Conservation (phyloP, 1,284 basidiomycete species). For the Amylostereum chailletii region DNA sequence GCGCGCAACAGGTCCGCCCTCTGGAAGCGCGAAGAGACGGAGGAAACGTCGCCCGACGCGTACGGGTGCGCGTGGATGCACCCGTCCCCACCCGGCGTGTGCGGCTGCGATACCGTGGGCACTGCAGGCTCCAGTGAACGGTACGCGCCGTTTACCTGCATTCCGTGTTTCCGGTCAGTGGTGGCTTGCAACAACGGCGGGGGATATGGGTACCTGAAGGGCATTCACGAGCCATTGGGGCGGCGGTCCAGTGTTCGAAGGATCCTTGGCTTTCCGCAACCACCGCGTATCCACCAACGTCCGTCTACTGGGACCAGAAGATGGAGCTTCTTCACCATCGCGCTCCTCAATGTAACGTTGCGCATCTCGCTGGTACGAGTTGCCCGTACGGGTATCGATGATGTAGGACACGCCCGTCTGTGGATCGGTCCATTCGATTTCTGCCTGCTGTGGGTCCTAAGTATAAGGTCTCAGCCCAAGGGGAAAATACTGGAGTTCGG, state of each 20-base stretch:
- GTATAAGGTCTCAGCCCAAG: background rate
- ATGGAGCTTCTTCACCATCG: constrained; percentile 1
- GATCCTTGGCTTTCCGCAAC: constrained; percentile 10
- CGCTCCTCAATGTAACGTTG: constrained; percentile 10
- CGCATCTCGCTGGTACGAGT: constrained; percentile 35
- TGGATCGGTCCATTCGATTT: constrained; percentile 52
- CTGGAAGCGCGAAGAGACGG: constrained; percentile 29
- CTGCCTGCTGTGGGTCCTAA: constrained; percentile 11
- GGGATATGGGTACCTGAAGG: constrained; percentile 16
- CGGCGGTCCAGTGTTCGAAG: constrained; percentile 9
- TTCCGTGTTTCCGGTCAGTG: no score
- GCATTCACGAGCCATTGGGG: constrained; percentile 49
- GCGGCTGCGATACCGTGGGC: no score
- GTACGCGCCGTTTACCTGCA: background rate
- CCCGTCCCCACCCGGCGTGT: no score
- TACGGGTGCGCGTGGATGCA: background rate
- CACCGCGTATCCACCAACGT: constrained; percentile 18
- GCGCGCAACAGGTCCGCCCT: constrained; percentile 46
- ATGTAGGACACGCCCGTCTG: constrained; percentile 58
- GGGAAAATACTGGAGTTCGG: background rate
- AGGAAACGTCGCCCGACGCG: constrained; percentile 3
- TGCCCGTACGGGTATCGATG: constrained; percentile 59
- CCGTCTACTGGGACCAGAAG: constrained; percentile 6
- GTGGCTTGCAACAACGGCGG: no score
- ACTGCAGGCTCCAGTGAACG: background rate